Conservation (phyloP, 257 asterid species). For the Osmanthus fragrans region DNA sequence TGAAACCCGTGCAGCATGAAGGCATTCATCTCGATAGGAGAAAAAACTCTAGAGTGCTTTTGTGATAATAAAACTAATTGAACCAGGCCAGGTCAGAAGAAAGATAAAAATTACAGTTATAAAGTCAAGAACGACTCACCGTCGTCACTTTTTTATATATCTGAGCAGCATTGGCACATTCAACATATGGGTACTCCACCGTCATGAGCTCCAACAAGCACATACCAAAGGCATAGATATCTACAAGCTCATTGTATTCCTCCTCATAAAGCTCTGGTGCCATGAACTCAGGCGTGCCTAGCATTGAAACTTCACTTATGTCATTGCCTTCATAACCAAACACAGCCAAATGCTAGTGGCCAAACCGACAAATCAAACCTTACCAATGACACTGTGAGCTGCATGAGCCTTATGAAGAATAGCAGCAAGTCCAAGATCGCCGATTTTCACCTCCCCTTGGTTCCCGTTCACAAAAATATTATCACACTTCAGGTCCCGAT, state of each 20-base stretch:
- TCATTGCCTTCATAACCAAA: constrained; percentile 9
- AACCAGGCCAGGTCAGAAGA: background rate
- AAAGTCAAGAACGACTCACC: constrained; percentile 50
- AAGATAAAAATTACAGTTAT: background rate
- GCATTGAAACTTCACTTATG: constrained; percentile 21
- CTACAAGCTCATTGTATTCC: constrained; percentile 91
- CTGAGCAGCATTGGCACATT: constrained; percentile 94
- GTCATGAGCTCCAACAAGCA: constrained; percentile 95
- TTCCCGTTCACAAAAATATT: constrained; percentile 90
- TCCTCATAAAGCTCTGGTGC: constrained; percentile 97
- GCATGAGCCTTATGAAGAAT: constrained; percentile 81
- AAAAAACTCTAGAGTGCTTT: background rate
- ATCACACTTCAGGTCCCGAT: constrained; percentile 89
- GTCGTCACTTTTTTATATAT: constrained; percentile 87
- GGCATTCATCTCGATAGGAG: background rate
- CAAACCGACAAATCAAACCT: constrained; percentile 18
- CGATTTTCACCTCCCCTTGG: constrained; percentile 95
- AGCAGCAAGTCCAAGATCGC: constrained; percentile 94
- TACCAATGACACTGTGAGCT: constrained; percentile 96
- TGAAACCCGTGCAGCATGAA: background rate
- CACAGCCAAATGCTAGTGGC: constrained; percentile 1
- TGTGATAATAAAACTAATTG: background rate
- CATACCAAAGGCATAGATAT: constrained; percentile 96
- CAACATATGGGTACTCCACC: constrained; percentile 84
- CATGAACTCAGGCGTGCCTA: constrained; percentile 97